phyloP scores from a whole-genome alignment of 2,329 filamentous ascomycete genomes.

The Penicillium sp. region DNA sequence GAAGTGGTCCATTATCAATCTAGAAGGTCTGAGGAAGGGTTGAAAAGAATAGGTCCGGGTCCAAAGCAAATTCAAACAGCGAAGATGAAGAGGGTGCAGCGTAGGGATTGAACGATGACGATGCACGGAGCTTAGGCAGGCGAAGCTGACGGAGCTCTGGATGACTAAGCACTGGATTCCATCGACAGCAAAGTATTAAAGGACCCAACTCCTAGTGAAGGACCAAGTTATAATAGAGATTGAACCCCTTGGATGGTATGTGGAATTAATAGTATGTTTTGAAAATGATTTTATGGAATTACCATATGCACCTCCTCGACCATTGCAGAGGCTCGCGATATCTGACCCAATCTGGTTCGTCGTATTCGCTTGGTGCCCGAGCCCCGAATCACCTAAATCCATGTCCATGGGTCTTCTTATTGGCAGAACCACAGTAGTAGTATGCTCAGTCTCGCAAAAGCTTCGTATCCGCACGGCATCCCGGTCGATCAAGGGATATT shows the following conservation, averaged over 20 bases:
- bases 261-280: not conserved
- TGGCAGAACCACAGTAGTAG: not conserved
- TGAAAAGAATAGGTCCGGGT: not conserved
- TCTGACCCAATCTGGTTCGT: not conserved
- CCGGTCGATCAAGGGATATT: not conserved
- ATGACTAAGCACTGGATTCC: conserved; percentile 16
- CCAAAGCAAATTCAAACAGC: not conserved
- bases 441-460: not conserved
- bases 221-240: too few species aligned
- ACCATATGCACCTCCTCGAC: not conserved
- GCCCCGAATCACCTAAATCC: not conserved
- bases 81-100: conserved; percentile 6
- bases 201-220: too few species aligned
- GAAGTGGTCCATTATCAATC: conserved; percentile 61
- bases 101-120: conserved; percentile 21
- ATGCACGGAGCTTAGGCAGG: conserved; percentile 31
- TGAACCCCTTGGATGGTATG: not conserved
- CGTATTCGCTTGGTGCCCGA: not conserved
- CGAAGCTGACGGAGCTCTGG: conserved; percentile 39
- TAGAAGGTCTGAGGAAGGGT: not conserved
- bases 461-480: not conserved
- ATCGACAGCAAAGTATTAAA: not conserved
- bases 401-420: not conserved
- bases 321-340: not conserved
- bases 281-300: not conserved